Evolutionary conservation across 2,329 filamentous ascomycete species (phyloP).

Genomic region (Pseudogymnoascus sp.): DNA sequence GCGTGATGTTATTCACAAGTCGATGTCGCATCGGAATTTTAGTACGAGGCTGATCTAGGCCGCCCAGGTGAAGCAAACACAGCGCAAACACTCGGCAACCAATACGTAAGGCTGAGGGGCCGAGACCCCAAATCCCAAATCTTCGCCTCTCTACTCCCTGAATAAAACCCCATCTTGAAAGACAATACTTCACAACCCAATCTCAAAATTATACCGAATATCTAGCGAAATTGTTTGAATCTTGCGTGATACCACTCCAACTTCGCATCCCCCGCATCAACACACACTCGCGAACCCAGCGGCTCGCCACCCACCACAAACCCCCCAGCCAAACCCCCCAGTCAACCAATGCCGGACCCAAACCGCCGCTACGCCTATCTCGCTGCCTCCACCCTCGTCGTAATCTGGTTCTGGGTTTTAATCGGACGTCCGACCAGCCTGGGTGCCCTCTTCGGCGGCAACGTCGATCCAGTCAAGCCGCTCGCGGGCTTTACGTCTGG

Average conservation of each 20-base stretch:
- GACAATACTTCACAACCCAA: background rate
- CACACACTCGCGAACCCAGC: background rate
- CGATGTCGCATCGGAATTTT: background rate
- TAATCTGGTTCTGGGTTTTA: slow-evolving; percentile 20
- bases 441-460: background rate
- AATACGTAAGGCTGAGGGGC: slow-evolving; percentile 7
- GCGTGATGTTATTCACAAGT: background rate
- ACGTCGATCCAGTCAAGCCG: background rate
- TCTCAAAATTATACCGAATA: background rate
- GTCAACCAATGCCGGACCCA: slow-evolving; percentile 1
- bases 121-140: slow-evolving; percentile 1
- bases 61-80: slow-evolving; percentile 2
- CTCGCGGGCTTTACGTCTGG: background rate
- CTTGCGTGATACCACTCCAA: too few relatives aligned
- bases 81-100: background rate
- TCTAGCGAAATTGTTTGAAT: background rate
- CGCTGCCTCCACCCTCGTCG: slow-evolving; percentile 13
- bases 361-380: slow-evolving; percentile 19
- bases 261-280: background rate
- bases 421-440: slow-evolving; percentile 15
- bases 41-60: slow-evolving; percentile 4
- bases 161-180: background rate
- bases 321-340: background rate
- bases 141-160: background rate
- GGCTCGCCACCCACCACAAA: background rate